These are phyloP conservation scores for Delitschia confertaspora DNA, from an alignment of 495 filamentous ascomycete species.

Conservation along the genomic window DNA sequence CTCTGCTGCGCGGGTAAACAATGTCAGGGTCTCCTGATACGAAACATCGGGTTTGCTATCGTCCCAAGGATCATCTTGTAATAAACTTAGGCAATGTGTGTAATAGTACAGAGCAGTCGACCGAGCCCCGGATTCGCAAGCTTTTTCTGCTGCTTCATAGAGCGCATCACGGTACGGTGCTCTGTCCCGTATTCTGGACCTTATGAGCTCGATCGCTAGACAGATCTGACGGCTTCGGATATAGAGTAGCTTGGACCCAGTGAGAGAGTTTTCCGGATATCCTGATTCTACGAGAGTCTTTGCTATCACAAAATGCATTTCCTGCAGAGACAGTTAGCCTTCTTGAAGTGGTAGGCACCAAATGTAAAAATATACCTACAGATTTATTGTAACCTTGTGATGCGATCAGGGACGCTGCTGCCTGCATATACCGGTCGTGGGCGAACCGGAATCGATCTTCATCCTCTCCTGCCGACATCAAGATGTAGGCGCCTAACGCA, in stretches of 20 bases:
- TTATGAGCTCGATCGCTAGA: constrained; percentile 62
- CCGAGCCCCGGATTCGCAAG: constrained; percentile 69
- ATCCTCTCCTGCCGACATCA: constrained; percentile 62
- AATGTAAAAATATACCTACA: too few species aligned
- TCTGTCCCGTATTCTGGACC: constrained; percentile 48
- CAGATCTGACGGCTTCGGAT: constrained; percentile 68
- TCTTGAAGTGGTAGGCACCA: constrained; percentile 51
- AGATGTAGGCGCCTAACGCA: constrained; percentile 64
- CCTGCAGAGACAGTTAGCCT: too few species aligned
- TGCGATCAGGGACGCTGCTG: constrained; percentile 37
- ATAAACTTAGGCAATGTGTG: constrained; percentile 60
- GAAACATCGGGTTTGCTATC: constrained; percentile 60
- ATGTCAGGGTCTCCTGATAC: constrained; percentile 73
- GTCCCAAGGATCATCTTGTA: constrained; percentile 72
- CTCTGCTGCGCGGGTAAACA: constrained; percentile 70
- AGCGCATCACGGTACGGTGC: constrained; percentile 62
- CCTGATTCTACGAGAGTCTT: constrained; percentile 67
- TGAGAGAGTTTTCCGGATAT: constrained; percentile 43
- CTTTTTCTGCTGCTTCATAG: constrained; percentile 64
- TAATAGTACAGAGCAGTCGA: constrained; percentile 73
- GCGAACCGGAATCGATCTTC: constrained; percentile 72
- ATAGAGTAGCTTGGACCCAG: constrained; percentile 42
- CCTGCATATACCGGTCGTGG: constrained; percentile 75
- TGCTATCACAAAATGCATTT: constrained; percentile 84
- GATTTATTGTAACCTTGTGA: constrained; percentile 9